These are phyloP conservation scores for Macadamia tetraphylla DNA, from an alignment of 164 flowering plant genomes.

Conservation along the genomic window DNA sequence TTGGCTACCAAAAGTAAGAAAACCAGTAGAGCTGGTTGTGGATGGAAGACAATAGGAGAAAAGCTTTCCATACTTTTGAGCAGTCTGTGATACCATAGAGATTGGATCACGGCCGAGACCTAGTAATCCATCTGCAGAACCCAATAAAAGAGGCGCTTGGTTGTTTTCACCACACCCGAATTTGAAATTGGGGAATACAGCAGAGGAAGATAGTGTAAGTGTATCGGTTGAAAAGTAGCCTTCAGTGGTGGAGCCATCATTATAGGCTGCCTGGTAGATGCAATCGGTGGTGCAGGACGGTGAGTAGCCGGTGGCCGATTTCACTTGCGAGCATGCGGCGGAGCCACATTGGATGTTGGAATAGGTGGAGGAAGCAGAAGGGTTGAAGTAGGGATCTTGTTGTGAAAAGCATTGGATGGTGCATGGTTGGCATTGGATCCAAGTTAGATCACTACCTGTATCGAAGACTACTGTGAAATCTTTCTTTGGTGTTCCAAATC, in stretches of 20 bases:
- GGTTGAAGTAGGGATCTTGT: too few relatives aligned
- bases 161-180: slow-evolving; percentile 5
- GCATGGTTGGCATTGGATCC: too few relatives aligned
- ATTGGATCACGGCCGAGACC: not conserved
- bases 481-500: too few relatives aligned
- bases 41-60: slow-evolving; percentile 26
- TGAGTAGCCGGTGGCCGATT: too few relatives aligned
- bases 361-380: too few relatives aligned
- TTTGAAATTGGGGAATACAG: not conserved
- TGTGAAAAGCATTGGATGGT: too few relatives aligned
- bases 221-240: slow-evolving; percentile 5
- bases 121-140: slow-evolving; percentile 2
- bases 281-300: not conserved
- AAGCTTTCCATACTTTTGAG: not conserved
- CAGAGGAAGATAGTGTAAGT: slow-evolving; percentile 3
- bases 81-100: slow-evolving; percentile 4
- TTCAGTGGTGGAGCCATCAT: not conserved
- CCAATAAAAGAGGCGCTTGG: not conserved
- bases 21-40: slow-evolving; percentile 8
- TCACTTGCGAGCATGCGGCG: too few relatives aligned
- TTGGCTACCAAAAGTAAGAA: slow-evolving; percentile 10
- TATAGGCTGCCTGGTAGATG: not conserved
- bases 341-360: slow-evolving; percentile 10
- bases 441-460: too few relatives aligned
- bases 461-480: too few relatives aligned